Percentiles rank a stretch among this genome's conserved stretches.
Evolutionary conservation across 805 yeast species (phyloP).

Genomic region (Pichia heedii): DNA sequence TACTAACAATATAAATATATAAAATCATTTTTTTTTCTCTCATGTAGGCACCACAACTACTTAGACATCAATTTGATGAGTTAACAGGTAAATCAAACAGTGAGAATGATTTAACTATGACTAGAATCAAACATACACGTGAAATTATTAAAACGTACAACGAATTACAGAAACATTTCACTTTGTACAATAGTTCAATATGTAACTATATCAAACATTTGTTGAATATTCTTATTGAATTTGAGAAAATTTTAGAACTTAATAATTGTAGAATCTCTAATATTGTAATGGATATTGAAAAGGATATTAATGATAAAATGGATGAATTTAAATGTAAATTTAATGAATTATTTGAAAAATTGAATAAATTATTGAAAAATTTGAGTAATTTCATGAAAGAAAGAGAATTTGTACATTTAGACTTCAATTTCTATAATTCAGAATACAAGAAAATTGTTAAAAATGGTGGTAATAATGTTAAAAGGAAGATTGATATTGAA

Average conservation of each 20-base stretch:
- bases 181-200: background rate
- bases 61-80: constrained; percentile 2
- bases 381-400: constrained; percentile 20
- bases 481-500: too few relatives aligned
- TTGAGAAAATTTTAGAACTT: constrained; percentile 13
- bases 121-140: constrained; percentile 3
- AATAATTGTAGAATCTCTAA: constrained; percentile 7
- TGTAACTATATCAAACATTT: background rate
- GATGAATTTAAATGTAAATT: constrained; percentile 1
- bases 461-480: background rate
- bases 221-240: background rate
- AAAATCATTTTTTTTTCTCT: background rate
- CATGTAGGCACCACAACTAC: constrained; percentile 13
- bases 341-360: background rate
- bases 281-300: background rate
- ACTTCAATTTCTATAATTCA: constrained; percentile 16
- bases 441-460: constrained; percentile 17
- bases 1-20: background rate
- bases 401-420: constrained; percentile 16
- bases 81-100: background rate
- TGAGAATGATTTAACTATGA: background rate
- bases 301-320: background rate
- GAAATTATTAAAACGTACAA: constrained; percentile 1
- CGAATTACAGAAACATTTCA: background rate
- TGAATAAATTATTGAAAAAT: constrained; percentile 11